Evolutionary conservation across 257 asterid genomes (phyloP).

Genomic region (Salvia rosmarinus): DNA sequence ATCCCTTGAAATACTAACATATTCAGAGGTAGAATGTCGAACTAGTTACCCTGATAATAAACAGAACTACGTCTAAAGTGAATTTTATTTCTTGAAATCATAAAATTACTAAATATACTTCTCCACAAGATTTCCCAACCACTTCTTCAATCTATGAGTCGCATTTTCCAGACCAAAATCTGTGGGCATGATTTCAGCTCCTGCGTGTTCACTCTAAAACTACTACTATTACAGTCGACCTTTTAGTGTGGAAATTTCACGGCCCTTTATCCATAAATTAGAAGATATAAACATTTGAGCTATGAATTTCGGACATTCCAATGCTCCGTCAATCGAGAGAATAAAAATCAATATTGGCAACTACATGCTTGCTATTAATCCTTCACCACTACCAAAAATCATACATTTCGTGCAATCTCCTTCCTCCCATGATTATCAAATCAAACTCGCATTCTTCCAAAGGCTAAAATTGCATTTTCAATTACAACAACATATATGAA

Average conservation of each 20-base stretch:
- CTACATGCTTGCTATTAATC: slow-evolving; percentile 1
- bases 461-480: slow-evolving; percentile 8
- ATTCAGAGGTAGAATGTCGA: not conserved
- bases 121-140: not conserved
- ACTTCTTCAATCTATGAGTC: not conserved
- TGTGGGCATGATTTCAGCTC: slow-evolving; percentile 21
- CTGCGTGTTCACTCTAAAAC: not conserved
- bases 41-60: slow-evolving; percentile 3
- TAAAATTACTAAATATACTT: not conserved
- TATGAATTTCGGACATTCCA: not conserved
- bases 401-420: slow-evolving; percentile 24
- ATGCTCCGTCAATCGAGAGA: not conserved
- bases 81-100: not conserved
- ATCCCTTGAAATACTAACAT: not conserved
- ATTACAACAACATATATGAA: not conserved
- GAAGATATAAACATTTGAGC: not conserved
- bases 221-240: not conserved
- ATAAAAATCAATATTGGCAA: slow-evolving; percentile 31
- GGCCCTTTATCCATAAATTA: not conserved
- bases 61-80: not conserved
- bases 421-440: not conserved
- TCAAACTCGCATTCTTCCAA: not conserved
- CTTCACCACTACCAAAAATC: slow-evolving; percentile 6
- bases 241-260: slow-evolving; percentile 10
- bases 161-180: slow-evolving; percentile 8